Percentiles rank a stretch among this genome's conserved stretches.
phyloP scores from a whole-genome alignment of 2,329 filamentous ascomycete genomes.

The Aspergillus cejpii region DNA sequence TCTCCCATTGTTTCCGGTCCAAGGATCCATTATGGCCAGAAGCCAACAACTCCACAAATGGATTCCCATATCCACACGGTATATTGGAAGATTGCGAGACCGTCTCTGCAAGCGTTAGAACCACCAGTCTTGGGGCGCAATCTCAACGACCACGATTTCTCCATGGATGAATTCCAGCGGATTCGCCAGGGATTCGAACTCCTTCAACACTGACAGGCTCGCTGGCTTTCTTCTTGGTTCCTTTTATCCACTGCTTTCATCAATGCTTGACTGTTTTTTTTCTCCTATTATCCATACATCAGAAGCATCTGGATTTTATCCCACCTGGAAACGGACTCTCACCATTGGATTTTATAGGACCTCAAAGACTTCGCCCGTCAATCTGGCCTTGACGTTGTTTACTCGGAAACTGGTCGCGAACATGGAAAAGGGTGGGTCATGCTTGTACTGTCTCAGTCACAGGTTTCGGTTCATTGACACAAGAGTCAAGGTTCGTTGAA shows the following conservation, averaged over 20 bases:
- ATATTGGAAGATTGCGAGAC: neutral
- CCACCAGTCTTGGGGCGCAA: neutral
- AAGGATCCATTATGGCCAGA: neutral
- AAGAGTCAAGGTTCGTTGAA: constrained; percentile 74
- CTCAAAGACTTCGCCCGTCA: constrained; percentile 98
- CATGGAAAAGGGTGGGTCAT: constrained; percentile 78
- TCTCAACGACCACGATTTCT: neutral
- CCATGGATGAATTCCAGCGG: constrained; percentile 3
- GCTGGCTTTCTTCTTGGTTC: no score
- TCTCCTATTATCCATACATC: neutral
- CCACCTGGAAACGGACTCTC: constrained; percentile 66
- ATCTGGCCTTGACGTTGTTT: constrained; percentile 94
- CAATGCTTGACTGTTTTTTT: neutral
- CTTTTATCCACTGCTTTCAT: neutral
- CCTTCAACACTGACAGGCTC: no score
- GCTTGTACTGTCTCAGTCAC: constrained; percentile 12
- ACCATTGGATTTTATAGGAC: constrained; percentile 76
- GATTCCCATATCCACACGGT: no score
- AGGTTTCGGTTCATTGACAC: constrained; percentile 21
- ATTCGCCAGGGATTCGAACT: neutral
- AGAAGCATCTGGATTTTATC: constrained; percentile 14
- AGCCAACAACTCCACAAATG: neutral
- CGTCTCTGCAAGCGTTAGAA: neutral
- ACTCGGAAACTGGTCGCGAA: constrained; percentile 90
- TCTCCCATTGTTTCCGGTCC: neutral